Evolutionary conservation across 176 grass and related monocot genomes (phyloP).

Genomic region (Puccinellia tenuiflora): DNA sequence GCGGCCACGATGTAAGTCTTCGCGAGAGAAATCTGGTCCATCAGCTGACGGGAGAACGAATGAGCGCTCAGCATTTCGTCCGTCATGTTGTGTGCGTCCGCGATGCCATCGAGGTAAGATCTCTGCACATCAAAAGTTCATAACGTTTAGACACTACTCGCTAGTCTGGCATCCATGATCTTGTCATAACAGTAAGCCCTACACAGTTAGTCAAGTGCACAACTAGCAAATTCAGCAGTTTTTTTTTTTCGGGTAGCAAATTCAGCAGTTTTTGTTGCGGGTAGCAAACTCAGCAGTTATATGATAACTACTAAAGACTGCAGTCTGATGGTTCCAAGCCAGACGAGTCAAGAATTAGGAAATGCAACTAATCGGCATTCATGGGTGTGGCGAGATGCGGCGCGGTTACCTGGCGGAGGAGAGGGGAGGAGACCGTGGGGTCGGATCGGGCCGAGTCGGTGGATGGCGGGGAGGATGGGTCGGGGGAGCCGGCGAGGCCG

Average conservation of each 20-base stretch:
- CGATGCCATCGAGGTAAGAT: constrained; percentile 47
- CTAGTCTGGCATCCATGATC: background rate
- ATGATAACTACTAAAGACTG: background rate
- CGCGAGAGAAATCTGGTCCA: constrained; percentile 89
- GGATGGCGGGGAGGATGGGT: constrained; percentile 17
- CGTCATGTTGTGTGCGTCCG: constrained; percentile 63
- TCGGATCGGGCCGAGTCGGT: constrained; percentile 9
- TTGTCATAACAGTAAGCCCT: background rate
- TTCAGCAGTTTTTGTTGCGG: too few species aligned
- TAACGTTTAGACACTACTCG: background rate
- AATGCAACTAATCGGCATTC: background rate
- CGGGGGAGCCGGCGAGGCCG: constrained; percentile 36
- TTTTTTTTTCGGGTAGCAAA: too few species aligned
- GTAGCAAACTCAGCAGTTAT: too few species aligned
- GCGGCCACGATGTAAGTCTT: constrained; percentile 65
- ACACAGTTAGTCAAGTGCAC: background rate
- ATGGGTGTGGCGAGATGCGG: background rate
- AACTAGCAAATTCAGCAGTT: too few species aligned
- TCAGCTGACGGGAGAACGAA: constrained; percentile 75
- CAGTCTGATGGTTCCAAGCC: background rate
- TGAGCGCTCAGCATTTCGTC: constrained; percentile 72
- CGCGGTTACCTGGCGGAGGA: constrained; percentile 45
- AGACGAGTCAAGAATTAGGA: background rate
- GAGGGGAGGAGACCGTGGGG: constrained; percentile 12
- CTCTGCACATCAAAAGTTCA: constrained; percentile 39